A percentile compares a stretch with the other conserved stretches of the same genome.
phyloP scores from a whole-genome alignment of 306 rosid genomes.

The Cicer chorassanicum region DNA sequence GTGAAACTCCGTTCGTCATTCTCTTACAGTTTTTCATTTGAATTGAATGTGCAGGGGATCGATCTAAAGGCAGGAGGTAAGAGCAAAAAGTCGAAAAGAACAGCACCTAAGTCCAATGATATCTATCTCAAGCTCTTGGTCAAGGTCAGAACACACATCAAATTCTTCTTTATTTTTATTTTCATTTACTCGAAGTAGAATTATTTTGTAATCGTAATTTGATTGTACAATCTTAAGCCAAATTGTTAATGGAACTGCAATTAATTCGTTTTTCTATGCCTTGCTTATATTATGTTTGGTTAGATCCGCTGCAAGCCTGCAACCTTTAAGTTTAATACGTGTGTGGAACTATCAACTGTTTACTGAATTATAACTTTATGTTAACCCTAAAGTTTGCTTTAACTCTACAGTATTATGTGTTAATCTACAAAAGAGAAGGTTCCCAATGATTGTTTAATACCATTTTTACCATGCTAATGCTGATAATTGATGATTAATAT shows the following conservation, averaged over 20 bases:
- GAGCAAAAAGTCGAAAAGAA: slow-evolving; percentile 81
- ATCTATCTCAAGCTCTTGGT: slow-evolving; percentile 71
- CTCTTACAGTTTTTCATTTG: neutral
- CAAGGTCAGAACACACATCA: slow-evolving; percentile 39
- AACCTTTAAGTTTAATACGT: neutral
- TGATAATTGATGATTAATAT: slow-evolving; percentile 55
- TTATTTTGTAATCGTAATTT: neutral
- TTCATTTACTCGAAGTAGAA: neutral
- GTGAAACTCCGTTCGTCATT: neutral
- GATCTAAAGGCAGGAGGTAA: slow-evolving; percentile 90
- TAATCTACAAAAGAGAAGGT: neutral
- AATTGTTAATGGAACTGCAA: neutral
- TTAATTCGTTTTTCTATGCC: neutral
- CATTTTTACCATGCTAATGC: slow-evolving; percentile 65
- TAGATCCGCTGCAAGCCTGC: neutral
- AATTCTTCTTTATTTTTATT: neutral
- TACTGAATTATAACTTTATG: neutral
- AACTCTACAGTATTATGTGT: neutral
- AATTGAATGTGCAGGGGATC: slow-evolving; percentile 43
- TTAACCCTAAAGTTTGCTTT: neutral
- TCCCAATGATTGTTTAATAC: slow-evolving; percentile 37
- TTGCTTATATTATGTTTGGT: neutral
- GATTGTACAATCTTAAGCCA: neutral
- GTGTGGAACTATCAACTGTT: too few relatives aligned
- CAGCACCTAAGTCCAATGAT: slow-evolving; percentile 87